Evolutionary conservation across 164 flowering plant genomes (phyloP), one percentile per base, ranked within the genome.

Genomic region (Platanus orientalis): DNA sequence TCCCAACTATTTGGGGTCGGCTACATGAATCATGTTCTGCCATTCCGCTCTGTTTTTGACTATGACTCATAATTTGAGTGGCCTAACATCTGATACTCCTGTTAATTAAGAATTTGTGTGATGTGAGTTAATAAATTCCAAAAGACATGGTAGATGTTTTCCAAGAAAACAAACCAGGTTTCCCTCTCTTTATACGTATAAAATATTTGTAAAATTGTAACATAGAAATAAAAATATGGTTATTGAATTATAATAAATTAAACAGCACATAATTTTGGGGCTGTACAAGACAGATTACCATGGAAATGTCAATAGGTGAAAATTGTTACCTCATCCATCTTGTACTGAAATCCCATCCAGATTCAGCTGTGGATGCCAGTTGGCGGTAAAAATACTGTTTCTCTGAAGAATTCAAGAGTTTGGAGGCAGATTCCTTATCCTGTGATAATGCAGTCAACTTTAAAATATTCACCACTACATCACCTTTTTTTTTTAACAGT

Each of bases 341-440:
- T n/a, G 96, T 67, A 58, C 99, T 92, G 60, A 95, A 95, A 78
- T 95, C 97, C 97, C 96, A 88, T 40, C 99, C 99, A 52, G 94
- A 78, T 78, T 95, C 99, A 66, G 99, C 99, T 47, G 94, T 58
- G 52, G 97, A 81, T 70, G 99, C 97, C 57, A 88, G 0, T 67
- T 92, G 88, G 12, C 86, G 84, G 73, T 85, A 92, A 54, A 95
- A 74, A 5, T 65, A 71, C 30, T 75, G 69, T 75, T 81, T 92
- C 49, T 74, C 88, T 45, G 73, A 62, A 45, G 0, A 71, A 80
- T 65, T 74, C 29, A 64, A 64, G 40, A 92, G 62, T 61, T 74
- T 82, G 17, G 87, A 80, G 58, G 97, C 97, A 75, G 78, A 72
- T 61, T 76, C 76, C 63, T 70, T 76, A 62, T 95, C 99, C 97